phyloP scores from a whole-genome alignment of 768 basidiomycete genomes.

The Tremella fuciformis region DNA sequence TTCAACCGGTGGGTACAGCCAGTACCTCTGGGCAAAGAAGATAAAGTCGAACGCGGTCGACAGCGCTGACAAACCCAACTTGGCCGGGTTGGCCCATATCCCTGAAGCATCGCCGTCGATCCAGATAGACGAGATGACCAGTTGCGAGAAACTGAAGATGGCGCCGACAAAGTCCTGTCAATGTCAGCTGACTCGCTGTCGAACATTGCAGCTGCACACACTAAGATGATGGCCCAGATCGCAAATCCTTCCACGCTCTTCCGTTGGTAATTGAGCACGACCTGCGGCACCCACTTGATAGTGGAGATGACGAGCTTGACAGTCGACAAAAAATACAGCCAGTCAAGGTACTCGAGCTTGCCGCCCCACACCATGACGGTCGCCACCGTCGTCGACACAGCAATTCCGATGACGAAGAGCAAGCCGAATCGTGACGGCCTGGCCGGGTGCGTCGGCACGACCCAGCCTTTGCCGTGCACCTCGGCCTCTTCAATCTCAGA shows the following conservation, averaged over 20 bases:
- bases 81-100: conserved; percentile 48
- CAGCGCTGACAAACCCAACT: conserved; percentile 42
- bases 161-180: conserved; percentile 51
- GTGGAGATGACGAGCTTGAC: conserved; percentile 52
- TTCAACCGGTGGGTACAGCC: conserved; percentile 15
- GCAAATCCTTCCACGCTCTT: conserved; percentile 51
- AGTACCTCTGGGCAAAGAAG: conserved; percentile 38
- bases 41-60: conserved; percentile 34
- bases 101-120: conserved; percentile 42
- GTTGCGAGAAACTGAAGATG: conserved; percentile 41
- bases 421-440: conserved; percentile 23
- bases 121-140: conserved; percentile 40
- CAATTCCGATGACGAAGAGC: conserved; percentile 32
- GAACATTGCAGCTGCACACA: conserved; percentile 37
- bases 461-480: background rate
- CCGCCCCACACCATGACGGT: conserved; percentile 31
- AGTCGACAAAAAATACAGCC: conserved; percentile 45
- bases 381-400: conserved; percentile 31
- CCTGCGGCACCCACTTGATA: conserved; percentile 55
- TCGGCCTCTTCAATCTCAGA: background rate
- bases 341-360: conserved; percentile 41
- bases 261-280: conserved; percentile 50
- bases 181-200: background rate
- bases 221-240: conserved; percentile 33
- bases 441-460: background rate